Evolutionary conservation across 1,139 yeast species (phyloP).

Genomic region (Scheffersomyces stambukii): DNA sequence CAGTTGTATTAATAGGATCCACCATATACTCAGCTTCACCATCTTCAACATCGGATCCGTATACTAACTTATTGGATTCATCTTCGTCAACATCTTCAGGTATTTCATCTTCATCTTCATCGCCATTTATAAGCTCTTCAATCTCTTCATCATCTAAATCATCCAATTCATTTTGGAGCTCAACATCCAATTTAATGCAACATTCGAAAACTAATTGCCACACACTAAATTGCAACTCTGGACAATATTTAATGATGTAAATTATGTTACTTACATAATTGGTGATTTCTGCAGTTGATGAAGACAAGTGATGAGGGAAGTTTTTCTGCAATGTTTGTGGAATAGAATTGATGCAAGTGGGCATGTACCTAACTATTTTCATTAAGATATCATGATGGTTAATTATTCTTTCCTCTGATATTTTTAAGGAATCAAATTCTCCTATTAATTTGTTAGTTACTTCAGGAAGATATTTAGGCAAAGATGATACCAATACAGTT

Average conservation of each 20-base stretch:
- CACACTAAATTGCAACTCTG: conserved; percentile 65
- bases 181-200: conserved; percentile 88
- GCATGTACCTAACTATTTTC: conserved; percentile 66
- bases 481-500: conserved; percentile 73
- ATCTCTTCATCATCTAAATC: conserved; percentile 76
- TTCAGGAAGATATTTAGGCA: conserved; percentile 86
- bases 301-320: conserved; percentile 77
- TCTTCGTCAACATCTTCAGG: conserved; percentile 29
- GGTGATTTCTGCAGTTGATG: conserved; percentile 48
- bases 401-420: conserved; percentile 4
- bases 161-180: conserved; percentile 81
- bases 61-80: conserved; percentile 21
- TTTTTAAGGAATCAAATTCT: conserved; percentile 44
- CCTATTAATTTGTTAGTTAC: conserved; percentile 63
- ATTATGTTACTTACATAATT: conserved; percentile 68
- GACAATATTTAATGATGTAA: conserved; percentile 58
- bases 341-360: conserved; percentile 70
- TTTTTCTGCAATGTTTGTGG: conserved; percentile 52
- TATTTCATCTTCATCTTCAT: conserved; percentile 36
- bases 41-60: conserved; percentile 21
- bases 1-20: conserved; percentile 41
- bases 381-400: conserved; percentile 66
- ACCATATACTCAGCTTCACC: conserved; percentile 37
- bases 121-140: conserved; percentile 56
- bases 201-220: conserved; percentile 83